phyloP scores from a whole-genome alignment of 1,139 yeast species.

The Protomyces lactucae-debilis region DNA sequence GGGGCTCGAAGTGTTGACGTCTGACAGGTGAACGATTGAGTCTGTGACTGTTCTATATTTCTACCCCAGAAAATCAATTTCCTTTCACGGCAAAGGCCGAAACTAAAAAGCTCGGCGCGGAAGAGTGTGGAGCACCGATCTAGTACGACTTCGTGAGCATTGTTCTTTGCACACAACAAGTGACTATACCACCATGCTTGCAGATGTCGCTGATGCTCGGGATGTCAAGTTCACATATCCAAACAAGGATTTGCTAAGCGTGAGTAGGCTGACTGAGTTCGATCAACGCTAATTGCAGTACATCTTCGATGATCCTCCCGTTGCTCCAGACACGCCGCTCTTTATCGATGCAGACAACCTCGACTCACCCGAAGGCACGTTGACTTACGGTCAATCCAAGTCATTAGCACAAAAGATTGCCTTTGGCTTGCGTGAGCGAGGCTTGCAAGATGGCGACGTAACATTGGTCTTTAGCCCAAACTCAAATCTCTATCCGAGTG shows the following conservation, averaged over 20 bases:
- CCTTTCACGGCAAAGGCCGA: too few relatives aligned
- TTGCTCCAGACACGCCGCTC: neutral
- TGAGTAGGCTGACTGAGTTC: neutral
- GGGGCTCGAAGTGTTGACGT: constrained; percentile 6
- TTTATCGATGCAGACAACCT: constrained; percentile 17
- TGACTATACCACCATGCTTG: neutral
- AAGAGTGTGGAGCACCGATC: too few relatives aligned
- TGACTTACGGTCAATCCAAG: constrained; percentile 6
- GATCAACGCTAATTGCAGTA: neutral
- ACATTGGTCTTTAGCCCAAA: constrained; percentile 20
- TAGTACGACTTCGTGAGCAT: too few relatives aligned
- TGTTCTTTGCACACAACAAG: too few relatives aligned
- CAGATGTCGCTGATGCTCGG: constrained; percentile 9
- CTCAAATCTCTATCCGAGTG: constrained; percentile 22
- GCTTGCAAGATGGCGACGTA: constrained; percentile 19
- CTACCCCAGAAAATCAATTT: too few relatives aligned
- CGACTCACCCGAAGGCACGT: neutral
- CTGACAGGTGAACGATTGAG: neutral
- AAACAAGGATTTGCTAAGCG: constrained; percentile 17
- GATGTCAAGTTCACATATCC: neutral
- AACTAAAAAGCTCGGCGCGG: too few relatives aligned
- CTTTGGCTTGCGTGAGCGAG: constrained; percentile 6
- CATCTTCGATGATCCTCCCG: constrained; percentile 21
- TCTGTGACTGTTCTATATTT: too few relatives aligned
- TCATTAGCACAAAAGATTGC: constrained; percentile 8